Conservation (phyloP, 805 yeast genomes). For the Yarrowia phangngaensis region DNA sequence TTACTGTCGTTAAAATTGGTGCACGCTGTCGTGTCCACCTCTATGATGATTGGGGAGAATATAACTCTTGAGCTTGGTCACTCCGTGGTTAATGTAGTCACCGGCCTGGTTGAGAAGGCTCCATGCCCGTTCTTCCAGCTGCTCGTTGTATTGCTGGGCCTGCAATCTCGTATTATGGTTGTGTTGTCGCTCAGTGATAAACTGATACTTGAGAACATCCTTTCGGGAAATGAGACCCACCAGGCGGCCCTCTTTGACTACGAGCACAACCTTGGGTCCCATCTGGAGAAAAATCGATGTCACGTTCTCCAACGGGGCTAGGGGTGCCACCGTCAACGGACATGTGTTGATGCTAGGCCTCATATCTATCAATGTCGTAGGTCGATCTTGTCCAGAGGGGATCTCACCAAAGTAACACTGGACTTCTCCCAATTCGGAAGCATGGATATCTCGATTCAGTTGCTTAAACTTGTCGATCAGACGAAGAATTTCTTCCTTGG, state of each 20-base stretch:
- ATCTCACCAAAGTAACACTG: conserved; percentile 25
- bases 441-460: conserved; percentile 9
- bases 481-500: conserved; percentile 34
- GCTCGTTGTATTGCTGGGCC: conserved; percentile 24
- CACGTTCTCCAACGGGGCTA: conserved; percentile 56
- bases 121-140: conserved; percentile 21
- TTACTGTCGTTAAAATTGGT: too few species aligned
- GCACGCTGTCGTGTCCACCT: too few species aligned
- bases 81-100: conserved; percentile 11
- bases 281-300: conserved; percentile 67
- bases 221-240: conserved; percentile 81
- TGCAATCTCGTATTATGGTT: conserved; percentile 20
- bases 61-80: conserved; percentile 4
- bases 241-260: conserved; percentile 55
- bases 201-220: conserved; percentile 60
- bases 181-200: conserved; percentile 26
- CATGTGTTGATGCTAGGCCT: conserved; percentile 40
- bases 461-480: conserved; percentile 27
- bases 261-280: conserved; percentile 73
- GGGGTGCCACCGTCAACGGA: conserved; percentile 57
- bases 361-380: conserved; percentile 23
- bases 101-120: conserved; percentile 18
- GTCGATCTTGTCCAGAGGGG: conserved; percentile 3
- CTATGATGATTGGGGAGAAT: too few species aligned
- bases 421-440: conserved; percentile 3